Base-by-base conservation (phyloP, 2,329 filamentous ascomycete genomes). In the Fusarium dlaminii region DNA sequence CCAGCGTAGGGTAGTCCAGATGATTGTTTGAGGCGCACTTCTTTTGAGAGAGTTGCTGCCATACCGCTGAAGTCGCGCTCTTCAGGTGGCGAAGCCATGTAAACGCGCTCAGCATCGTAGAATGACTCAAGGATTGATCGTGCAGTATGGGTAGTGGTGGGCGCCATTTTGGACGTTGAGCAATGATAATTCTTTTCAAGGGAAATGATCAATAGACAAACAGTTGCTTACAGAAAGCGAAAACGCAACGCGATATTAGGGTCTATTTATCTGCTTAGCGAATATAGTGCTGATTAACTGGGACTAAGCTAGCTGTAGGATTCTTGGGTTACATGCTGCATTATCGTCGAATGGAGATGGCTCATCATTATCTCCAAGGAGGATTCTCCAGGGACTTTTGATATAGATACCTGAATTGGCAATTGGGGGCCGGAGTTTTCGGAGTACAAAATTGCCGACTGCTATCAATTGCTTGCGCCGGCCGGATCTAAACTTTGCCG, bases 1-100 rank as follows among this genome's bases (percentile, higher is more conserved):
- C 81, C 82, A 5, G 78, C 78, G 49, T 81, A 82, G 9, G 81
- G 82, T 10, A 83, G 73, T 10, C 78, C 81, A 3, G 80, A 78
- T 10, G 80, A 78, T 49, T 83, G 81, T 48, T 78, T 71, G 29
- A 83, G 65, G 15, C 59, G 59, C 17, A 80, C 63, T 59, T 79
- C 67, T 30, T 73, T 65, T 1, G 80, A 72, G 6, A 83, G 69
- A 5, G 68, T 62, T 10, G 75, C 73, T 30, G 75, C 79, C 32
- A 83, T 81, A 18, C 69, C 72, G 37, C 70, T 43, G 42, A 83
- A 82, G 66, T 82, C 80, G 46, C 79, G 77, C 11, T 77, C 30
- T 32, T 77, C 69, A 4, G 79, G 72, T 8, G 79, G 56, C 1
- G 80, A 67, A 6, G 79, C 72, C 79, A 82, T 83, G 65, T 81